Percentiles rank a stretch among this genome's conserved stretches.
Conservation (phyloP, 2,329 filamentous ascomycete species). For the Chaetomiaceae sp. region DNA sequence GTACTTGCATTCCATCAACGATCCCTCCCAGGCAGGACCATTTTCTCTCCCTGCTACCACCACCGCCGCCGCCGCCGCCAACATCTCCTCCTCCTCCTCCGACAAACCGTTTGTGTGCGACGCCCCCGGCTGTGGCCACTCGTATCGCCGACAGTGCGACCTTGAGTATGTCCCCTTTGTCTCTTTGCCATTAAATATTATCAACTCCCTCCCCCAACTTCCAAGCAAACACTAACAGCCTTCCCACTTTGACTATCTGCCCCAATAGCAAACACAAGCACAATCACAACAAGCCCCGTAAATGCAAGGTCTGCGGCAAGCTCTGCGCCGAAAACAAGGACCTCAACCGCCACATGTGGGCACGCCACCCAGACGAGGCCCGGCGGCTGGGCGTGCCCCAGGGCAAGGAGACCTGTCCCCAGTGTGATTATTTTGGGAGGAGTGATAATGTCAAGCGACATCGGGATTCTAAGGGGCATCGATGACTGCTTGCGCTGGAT, state of each 20-base stretch:
- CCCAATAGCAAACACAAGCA: slow-evolving; percentile 16
- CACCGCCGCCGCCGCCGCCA: no score
- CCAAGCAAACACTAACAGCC: background rate
- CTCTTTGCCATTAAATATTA: background rate
- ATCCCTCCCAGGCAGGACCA: background rate
- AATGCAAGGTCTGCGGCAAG: slow-evolving; percentile 8
- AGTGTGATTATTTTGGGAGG: slow-evolving; percentile 11
- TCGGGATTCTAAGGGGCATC: slow-evolving; percentile 4
- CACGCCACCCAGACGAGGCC: slow-evolving; percentile 9
- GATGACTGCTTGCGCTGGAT: background rate
- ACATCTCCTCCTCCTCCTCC: no score
- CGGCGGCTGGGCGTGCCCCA: background rate
- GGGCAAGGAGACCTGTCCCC: slow-evolving; percentile 8
- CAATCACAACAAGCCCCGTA: slow-evolving; percentile 11
- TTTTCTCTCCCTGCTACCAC: background rate
- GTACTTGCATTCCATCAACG: background rate
- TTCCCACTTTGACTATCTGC: no score
- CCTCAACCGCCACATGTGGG: slow-evolving; percentile 21
- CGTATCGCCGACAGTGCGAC: slow-evolving; percentile 9
- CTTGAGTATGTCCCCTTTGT: background rate
- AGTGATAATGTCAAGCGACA: slow-evolving; percentile 21
- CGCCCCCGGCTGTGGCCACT: background rate
- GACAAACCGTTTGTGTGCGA: background rate
- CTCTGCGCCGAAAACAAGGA: slow-evolving; percentile 16
- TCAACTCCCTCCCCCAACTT: background rate